phyloP scores from a whole-genome alignment of 306 rosid species.

The Citrullus mucosospermus region DNA sequence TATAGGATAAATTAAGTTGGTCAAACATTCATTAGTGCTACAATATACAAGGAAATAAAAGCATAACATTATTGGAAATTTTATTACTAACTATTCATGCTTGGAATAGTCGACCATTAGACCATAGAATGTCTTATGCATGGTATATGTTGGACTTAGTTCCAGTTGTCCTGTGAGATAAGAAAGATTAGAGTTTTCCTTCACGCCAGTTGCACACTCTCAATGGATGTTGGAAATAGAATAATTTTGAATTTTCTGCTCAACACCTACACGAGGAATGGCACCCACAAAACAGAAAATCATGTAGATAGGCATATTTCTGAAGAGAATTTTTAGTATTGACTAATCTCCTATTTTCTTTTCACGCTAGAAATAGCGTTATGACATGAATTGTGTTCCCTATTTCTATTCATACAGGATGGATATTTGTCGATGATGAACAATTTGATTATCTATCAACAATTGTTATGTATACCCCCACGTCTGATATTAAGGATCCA shows the following conservation, averaged over 20 bases:
- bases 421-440: slow-evolving; percentile 74
- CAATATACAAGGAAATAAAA: not conserved
- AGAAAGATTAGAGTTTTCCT: not conserved
- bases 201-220: not conserved
- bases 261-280: not conserved
- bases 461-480: slow-evolving; percentile 28
- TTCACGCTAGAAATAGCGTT: not conserved
- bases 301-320: not conserved
- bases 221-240: not conserved
- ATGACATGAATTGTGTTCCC: slow-evolving; percentile 9
- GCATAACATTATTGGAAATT: not conserved
- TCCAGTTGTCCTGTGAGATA: not conserved
- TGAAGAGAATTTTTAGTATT: not conserved
- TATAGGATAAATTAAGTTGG: not conserved
- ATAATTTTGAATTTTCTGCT: not conserved
- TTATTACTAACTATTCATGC: not conserved
- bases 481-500: slow-evolving; percentile 25
- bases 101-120: not conserved
- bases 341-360: not conserved
- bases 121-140: not conserved
- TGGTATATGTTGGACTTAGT: not conserved
- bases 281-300: not conserved
- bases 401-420: slow-evolving; percentile 47
- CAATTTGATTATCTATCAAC: slow-evolving; percentile 57
- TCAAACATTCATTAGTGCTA: not conserved